Evolutionary conservation across 352 stramenopile species (phyloP).

Genomic region (Blastocystis sp.): DNA sequence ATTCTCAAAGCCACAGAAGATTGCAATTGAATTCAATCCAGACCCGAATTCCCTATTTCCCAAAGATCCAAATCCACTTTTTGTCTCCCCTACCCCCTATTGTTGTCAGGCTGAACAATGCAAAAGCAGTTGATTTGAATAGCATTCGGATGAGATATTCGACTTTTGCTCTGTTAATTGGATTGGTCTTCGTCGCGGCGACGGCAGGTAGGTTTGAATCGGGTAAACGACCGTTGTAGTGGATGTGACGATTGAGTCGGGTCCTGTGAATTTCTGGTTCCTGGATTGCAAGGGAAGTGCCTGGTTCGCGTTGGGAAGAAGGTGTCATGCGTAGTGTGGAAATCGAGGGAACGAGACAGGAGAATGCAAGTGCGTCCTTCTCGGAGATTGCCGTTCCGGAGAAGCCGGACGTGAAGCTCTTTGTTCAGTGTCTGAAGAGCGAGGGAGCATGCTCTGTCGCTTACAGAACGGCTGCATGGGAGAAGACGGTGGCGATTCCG

Average conservation of each 20-base stretch:
- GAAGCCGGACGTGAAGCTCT: neutral
- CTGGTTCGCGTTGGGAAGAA: neutral
- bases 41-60: neutral
- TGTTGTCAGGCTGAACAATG: neutral
- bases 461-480: slow-evolving; percentile 3
- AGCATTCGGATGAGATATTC: neutral
- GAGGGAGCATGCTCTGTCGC: neutral
- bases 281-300: neutral
- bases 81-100: neutral
- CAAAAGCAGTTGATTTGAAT: neutral
- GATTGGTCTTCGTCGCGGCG: neutral
- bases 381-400: neutral
- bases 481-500: neutral
- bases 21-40: neutral
- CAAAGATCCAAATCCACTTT: neutral
- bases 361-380: neutral
- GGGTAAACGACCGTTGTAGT: neutral
- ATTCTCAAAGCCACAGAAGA: neutral
- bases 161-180: neutral
- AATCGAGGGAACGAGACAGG: neutral
- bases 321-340: neutral
- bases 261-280: slow-evolving; percentile 51
- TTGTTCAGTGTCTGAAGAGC: slow-evolving; percentile 15
- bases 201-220: slow-evolving; percentile 20
- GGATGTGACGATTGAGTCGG: neutral